Evolutionary conservation across 805 yeast species (phyloP).

Genomic region (Saturnispora mendoncae): DNA sequence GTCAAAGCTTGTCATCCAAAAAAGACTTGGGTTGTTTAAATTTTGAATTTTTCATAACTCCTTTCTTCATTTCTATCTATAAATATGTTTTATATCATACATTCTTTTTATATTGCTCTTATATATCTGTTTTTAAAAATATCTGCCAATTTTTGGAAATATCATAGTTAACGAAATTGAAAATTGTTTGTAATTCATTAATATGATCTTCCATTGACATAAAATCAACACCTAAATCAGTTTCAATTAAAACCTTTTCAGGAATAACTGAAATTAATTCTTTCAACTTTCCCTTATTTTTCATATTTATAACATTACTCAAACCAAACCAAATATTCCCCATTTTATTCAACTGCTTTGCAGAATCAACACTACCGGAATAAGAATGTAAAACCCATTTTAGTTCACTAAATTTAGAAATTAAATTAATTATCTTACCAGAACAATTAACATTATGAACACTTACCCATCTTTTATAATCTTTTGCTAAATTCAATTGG

Average conservation of each 20-base stretch:
- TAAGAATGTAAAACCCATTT: slow-evolving; percentile 71
- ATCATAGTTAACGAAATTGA: no score
- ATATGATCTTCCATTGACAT: slow-evolving; percentile 10
- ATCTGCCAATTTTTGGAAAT: not conserved
- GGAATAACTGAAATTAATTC: slow-evolving; percentile 16
- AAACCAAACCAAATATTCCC: slow-evolving; percentile 30
- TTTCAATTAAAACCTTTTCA: slow-evolving; percentile 39
- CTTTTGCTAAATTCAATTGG: slow-evolving; percentile 48
- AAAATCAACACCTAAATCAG: slow-evolving; percentile 36
- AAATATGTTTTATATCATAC: no score
- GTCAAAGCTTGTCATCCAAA: slow-evolving; percentile 20
- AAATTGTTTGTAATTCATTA: slow-evolving; percentile 1
- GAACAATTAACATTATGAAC: slow-evolving; percentile 82
- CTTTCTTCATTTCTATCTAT: not conserved
- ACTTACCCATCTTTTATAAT: slow-evolving; percentile 24
- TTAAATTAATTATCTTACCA: slow-evolving; percentile 36
- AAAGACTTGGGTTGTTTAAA: slow-evolving; percentile 1
- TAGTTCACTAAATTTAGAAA: slow-evolving; percentile 31
- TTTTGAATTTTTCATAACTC: no score
- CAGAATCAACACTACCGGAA: slow-evolving; percentile 72
- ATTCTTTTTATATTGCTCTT: no score
- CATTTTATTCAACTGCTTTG: slow-evolving; percentile 38
- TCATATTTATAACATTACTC: slow-evolving; percentile 24
- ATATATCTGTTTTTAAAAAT: not conserved
- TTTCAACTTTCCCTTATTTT: slow-evolving; percentile 14